Evolutionary conservation across 164 flowering plant genomes (phyloP).

Genomic region (Vitis cinerea): DNA sequence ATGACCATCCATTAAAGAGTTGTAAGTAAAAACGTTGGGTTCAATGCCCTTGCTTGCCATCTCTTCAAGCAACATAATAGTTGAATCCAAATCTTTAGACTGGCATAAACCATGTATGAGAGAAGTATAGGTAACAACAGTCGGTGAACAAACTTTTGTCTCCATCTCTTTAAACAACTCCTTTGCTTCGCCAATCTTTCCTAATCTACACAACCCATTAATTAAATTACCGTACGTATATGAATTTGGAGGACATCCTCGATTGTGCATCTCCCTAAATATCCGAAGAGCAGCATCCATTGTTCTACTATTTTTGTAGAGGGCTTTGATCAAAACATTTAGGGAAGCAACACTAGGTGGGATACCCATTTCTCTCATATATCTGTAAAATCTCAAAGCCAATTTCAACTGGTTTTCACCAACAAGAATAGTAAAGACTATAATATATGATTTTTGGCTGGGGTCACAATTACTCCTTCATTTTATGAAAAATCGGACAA

Average conservation of each 20-base stretch:
- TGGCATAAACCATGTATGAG: conserved; percentile 48
- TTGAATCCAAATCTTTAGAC: conserved; percentile 49
- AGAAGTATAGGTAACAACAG: conserved; percentile 64
- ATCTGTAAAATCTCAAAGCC: conserved; percentile 62
- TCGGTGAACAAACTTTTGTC: conserved; percentile 54
- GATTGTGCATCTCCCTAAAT: conserved; percentile 69
- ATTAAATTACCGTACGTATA: conserved; percentile 91
- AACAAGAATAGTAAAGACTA: conserved; percentile 66
- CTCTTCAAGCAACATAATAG: conserved; percentile 53
- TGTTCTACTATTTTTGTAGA: conserved; percentile 64
- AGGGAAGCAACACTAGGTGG: conserved; percentile 53
- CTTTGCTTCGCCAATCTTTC: conserved; percentile 61
- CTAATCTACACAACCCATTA: conserved; percentile 70
- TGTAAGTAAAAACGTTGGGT: conserved; percentile 89
- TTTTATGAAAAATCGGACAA: conserved; percentile 56
- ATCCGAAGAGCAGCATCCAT: conserved; percentile 57
- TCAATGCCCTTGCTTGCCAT: conserved; percentile 61
- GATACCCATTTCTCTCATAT: conserved; percentile 69
- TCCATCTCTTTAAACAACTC: conserved; percentile 70
- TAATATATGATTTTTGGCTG: conserved; percentile 55
- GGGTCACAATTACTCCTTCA: conserved; percentile 67
- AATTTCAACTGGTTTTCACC: conserved; percentile 62
- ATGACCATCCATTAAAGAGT: conserved; percentile 81
- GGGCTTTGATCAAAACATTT: conserved; percentile 80
- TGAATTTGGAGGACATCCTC: conserved; percentile 71